Evolutionary conservation across 2,329 filamentous ascomycete species (phyloP), one percentile per base, ranked within the genome.

Genomic region (Grosmannia clavigera): DNA sequence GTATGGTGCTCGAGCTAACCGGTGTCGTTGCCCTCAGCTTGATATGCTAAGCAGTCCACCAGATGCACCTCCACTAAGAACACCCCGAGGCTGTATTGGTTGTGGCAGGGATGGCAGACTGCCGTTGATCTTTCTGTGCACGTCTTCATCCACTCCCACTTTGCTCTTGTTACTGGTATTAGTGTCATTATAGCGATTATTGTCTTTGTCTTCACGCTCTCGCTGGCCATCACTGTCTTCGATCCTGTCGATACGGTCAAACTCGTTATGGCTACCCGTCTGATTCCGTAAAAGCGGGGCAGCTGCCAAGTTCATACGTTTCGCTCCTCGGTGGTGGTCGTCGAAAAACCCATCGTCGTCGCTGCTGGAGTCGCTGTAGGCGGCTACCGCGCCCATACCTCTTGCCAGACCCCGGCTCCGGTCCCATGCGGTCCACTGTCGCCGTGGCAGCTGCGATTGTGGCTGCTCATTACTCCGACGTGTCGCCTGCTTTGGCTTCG

Each of bases 211-310:
- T 5, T 33, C 55, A 12, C 27, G 46, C 7, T 40, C 54, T 29
- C 56, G 29, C 25, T 65, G 59, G 59, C 62, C 60, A 58, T 68
- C 58, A 35, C 60, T 51, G 54, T 66, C 63, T 43, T 53, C 57
- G 33, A 64, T 46, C 33, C 29, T 55, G 29, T 60, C 57, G 5
- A 62, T 25, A 2, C 14, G 29, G 19, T 62, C 59, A 25, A 61
- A 43, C 29, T 59, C 38, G 56, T 55, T 48, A 46, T 61, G 55
- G 3, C 19, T 33, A 14, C n/a, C 25, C 29, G 9, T 51, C 25
- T 10, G 53, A 7, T n/a, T 9, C 33, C 31, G 19, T 10, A n/a
- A 33, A 33, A 22, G 29, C 27, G 51, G 29, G 16, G 19, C 29
- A 19, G 14, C 11, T 29, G 33, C 11, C n/a, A 22, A 33, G 14